Base-by-base conservation (phyloP, 192 early-diverging fungal species). In the Coemansia sp. region DNA sequence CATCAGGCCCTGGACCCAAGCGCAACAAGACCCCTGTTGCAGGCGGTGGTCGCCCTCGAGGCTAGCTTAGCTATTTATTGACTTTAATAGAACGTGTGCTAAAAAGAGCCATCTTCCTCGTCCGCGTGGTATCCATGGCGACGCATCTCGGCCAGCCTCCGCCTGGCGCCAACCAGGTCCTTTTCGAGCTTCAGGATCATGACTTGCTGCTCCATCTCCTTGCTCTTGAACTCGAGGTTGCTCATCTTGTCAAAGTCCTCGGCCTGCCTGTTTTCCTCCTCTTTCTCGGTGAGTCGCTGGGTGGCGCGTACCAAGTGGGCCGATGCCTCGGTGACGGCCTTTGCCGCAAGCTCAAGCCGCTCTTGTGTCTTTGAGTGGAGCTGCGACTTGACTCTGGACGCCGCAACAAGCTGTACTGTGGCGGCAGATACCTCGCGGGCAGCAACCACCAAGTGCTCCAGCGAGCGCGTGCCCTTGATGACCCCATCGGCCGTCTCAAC, bases 181-280 rank as follows among this genome's bases (percentile, higher is more conserved):
- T 95, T 93, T 76, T 99, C 97, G 26, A 98, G 84, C 80, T 96
- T 93, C 66, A 98, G 84, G 58, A 99, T 95, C 80, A 89, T 86
- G 37, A 99, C 97, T 77, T 99, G 96, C 79, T 96, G 95, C 65
- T 96, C 92, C 97, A 98, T 99, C 76, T 98, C 95, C 69, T 88
- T 87, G 66, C 91, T 90, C 83, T 97, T 96, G 79, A 95, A 92
- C 76, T 99, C 94, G 77, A 95, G 92, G 23, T 89, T 87, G 58
- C 89, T 89, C 83, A 99, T 83, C 63, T 85, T 83, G 57, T 86
- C 86, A 60, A 86, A 91, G 61, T 93, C 87, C 51, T 89, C 84
- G 20, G 61, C 58, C 28, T 61, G 39, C 0, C 50, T 63, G 34
- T 86, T 84, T 40, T 92, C 87, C 45, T 90, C 84, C 64, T 89